phyloP scores from a whole-genome alignment of 257 asterid species.

The Coffea canephora region DNA sequence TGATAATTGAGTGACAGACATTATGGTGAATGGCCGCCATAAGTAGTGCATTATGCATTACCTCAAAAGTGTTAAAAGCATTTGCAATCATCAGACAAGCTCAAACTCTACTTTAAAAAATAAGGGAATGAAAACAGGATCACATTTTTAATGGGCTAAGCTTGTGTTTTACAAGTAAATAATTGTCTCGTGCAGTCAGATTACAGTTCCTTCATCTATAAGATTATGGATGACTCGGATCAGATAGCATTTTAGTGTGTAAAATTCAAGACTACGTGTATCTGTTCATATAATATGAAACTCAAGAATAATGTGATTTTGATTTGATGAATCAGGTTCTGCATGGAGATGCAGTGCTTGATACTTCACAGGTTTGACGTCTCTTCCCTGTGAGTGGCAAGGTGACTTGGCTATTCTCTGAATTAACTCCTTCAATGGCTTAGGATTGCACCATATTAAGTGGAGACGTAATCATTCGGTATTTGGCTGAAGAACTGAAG shows the following conservation, averaged over 20 bases:
- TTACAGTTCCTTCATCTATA: background rate
- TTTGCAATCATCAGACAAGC: background rate
- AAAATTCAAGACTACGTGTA: background rate
- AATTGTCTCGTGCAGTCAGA: background rate
- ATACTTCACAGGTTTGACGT: conserved; percentile 67
- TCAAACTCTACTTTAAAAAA: background rate
- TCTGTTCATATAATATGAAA: background rate
- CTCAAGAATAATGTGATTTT: conserved; percentile 15
- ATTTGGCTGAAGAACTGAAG: conserved; percentile 74
- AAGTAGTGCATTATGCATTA: background rate
- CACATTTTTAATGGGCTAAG: background rate
- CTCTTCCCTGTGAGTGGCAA: conserved; percentile 15
- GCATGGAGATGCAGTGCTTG: conserved; percentile 98
- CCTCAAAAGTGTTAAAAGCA: background rate
- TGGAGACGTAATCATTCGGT: conserved; percentile 87
- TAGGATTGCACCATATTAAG: conserved; percentile 98
- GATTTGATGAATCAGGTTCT: conserved; percentile 54
- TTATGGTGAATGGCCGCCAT: background rate
- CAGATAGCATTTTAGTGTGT: background rate
- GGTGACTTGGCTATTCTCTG: conserved; percentile 17
- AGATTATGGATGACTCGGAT: background rate
- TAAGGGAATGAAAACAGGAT: background rate
- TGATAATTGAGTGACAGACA: background rate
- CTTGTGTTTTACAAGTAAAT: background rate
- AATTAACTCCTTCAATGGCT: conserved; percentile 18